Evolutionary conservation across 179 eudicot species (phyloP).

Genomic region (Drosera spatulata): DNA sequence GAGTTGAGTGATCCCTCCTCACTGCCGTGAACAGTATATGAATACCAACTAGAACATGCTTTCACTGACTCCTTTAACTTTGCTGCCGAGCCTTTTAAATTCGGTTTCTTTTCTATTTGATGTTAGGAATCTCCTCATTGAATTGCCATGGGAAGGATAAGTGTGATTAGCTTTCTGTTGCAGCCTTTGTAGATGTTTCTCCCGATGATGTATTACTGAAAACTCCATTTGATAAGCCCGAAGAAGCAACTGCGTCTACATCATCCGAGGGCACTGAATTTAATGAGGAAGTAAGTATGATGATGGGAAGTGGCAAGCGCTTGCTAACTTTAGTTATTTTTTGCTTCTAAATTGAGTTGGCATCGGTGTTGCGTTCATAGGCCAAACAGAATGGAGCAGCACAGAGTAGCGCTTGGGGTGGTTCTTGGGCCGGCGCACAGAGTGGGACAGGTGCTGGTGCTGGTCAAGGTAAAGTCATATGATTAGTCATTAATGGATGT

Average conservation of each 20-base stretch:
- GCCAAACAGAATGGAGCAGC: no score
- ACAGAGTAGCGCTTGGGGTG: no score
- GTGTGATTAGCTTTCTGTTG: conserved; percentile 7
- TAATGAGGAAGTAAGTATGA: conserved; percentile 28
- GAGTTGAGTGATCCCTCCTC: not conserved
- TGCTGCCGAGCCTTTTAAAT: no score
- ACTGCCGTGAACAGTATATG: no score
- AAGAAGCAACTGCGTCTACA: conserved; percentile 28
- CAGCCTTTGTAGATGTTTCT: conserved; percentile 83
- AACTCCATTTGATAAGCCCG: conserved; percentile 53
- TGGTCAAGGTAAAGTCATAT: no score
- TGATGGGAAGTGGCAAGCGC: no score
- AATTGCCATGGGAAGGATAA: not conserved
- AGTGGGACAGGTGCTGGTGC: no score
- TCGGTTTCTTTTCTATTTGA: no score
- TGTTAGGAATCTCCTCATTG: not conserved
- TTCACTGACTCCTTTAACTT: no score
- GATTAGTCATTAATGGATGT: no score
- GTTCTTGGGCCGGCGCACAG: no score
- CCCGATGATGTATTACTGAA: conserved; percentile 62
- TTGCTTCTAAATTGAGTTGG: not conserved
- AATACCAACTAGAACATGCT: no score
- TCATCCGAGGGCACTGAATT: conserved; percentile 27
- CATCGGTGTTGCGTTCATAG: not conserved
- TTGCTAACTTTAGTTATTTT: conserved; percentile 1